Conservation (phyloP, 257 asterid species). For the Solanum appendiculatum region DNA sequence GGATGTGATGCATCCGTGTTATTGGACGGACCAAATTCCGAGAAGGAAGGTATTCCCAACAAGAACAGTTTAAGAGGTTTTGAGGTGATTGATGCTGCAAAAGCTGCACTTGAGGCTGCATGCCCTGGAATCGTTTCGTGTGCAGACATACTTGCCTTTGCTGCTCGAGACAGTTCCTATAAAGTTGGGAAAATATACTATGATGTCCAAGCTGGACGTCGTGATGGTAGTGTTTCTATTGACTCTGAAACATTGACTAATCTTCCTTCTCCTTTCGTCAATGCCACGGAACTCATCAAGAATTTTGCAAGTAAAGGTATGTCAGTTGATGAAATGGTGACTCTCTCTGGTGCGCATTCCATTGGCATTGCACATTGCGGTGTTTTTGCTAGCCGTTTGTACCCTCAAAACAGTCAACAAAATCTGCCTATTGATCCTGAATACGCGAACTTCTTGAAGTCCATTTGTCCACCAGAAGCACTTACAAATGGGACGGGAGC, state of each 20-base stretch:
- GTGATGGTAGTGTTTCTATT: background rate
- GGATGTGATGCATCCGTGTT: background rate
- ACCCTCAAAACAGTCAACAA: background rate
- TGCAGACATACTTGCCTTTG: background rate
- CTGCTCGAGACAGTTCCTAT: background rate
- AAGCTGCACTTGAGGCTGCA: background rate
- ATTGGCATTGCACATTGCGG: constrained; percentile 10
- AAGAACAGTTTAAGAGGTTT: background rate
- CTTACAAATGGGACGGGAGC: background rate
- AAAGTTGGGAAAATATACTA: background rate
- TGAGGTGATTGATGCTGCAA: background rate
- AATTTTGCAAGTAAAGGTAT: constrained; percentile 1
- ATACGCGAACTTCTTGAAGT: background rate
- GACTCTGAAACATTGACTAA: background rate
- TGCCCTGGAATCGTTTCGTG: background rate
- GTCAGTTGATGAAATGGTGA: constrained; percentile 11
- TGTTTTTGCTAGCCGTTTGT: background rate
- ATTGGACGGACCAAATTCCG: background rate
- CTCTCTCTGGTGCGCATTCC: constrained; percentile 8
- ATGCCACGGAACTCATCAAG: background rate
- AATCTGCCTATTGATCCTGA: background rate
- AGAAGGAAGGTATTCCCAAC: constrained; percentile 1
- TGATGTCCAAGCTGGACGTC: background rate
- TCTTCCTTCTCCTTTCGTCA: background rate
- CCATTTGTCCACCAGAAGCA: background rate